Percentiles rank a stretch among this genome's conserved stretches.
Conservation (phyloP, 192 early-diverging fungal species). For the Helicostylum pulchrum region DNA sequence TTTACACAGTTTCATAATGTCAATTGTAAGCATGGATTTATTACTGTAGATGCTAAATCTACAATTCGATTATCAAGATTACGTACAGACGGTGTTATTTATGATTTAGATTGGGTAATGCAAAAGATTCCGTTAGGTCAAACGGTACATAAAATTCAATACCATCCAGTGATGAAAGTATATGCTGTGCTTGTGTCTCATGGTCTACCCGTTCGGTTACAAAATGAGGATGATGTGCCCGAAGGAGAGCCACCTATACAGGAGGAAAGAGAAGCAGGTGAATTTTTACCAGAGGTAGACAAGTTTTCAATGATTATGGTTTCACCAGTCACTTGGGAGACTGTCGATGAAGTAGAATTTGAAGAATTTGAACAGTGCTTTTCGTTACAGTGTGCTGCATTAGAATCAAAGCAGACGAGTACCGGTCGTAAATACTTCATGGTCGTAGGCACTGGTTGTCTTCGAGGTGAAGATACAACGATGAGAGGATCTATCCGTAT, state of each 20-base stretch:
- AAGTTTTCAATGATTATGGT: slow-evolving; percentile 79
- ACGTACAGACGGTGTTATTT: slow-evolving; percentile 59
- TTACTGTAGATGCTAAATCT: slow-evolving; percentile 64
- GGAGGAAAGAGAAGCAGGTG: slow-evolving; percentile 27
- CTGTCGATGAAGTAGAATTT: slow-evolving; percentile 74
- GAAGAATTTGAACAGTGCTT: slow-evolving; percentile 83
- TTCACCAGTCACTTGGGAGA: slow-evolving; percentile 94
- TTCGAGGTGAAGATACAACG: slow-evolving; percentile 88
- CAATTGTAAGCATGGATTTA: slow-evolving; percentile 74
- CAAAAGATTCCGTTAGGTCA: slow-evolving; percentile 65
- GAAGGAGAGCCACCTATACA: slow-evolving; percentile 13
- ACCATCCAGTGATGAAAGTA: slow-evolving; percentile 79
- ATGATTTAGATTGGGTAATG: slow-evolving; percentile 73
- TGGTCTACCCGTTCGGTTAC: slow-evolving; percentile 61
- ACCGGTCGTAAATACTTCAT: slow-evolving; percentile 84
- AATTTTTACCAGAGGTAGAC: slow-evolving; percentile 59
- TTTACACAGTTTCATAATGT: slow-evolving; percentile 78
- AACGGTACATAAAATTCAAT: slow-evolving; percentile 74
- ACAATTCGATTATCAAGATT: slow-evolving; percentile 62
- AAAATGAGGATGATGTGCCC: slow-evolving; percentile 62
- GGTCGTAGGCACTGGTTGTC: slow-evolving; percentile 82
- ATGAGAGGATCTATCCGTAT: slow-evolving; percentile 85
- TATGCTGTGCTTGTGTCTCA: slow-evolving; percentile 76
- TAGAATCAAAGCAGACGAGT: slow-evolving; percentile 82
- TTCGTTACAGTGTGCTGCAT: slow-evolving; percentile 69